Base-by-base conservation (phyloP, 2,329 filamentous ascomycete genomes). In the Fusarium sp. region DNA sequence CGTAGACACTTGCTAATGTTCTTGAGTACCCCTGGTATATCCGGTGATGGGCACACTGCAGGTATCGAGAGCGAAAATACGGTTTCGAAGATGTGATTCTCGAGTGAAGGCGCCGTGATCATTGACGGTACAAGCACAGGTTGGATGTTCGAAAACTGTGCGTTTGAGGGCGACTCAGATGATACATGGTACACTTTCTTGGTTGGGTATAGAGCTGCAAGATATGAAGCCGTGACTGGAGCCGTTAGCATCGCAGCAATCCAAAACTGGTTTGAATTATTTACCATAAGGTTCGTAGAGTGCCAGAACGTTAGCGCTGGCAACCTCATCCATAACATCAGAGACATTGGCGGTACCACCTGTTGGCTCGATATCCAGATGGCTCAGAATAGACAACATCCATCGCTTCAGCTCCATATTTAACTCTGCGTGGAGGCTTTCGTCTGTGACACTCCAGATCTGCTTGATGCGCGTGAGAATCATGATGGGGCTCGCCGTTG, bases 351-450 rank as follows among this genome's bases (percentile, higher is more conserved):
- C 73, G 65, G 11, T 71, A 46, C 14, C 74, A 58, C 10, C 15
- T 17, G 47, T 55, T 4, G 61, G 56, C 1, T 74, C 67, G 32
- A 81, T 80, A 37, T 81, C 82, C 71, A 82, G 79, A 65, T 79
- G 80, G 63, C 83, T 82, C 52, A 91, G 77, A 2, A 83, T 83
- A 27, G 84, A 88, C 33, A 90, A 79, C 79, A 93, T 84, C 87
- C 87, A 90, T 23, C 65, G 65, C 70, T 87, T 86, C 72, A 86
- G 86, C 64, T 86, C 84, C 47, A 86, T 78, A 58, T 85, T 85
- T 6, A 85, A 71, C 50, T 70, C 64, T 2, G 43, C 30, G 3
- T 65, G 56, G 3, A 63, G 50, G 4, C 56, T 67, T 17, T 63
- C 47, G 14, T 68, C 67, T 1, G 55, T 60, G 3, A 61, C 56